Evolutionary conservation across 169 alveolate species (phyloP), one percentile per base, ranked within the genome.

Genomic region (Plasmodium inui): DNA sequence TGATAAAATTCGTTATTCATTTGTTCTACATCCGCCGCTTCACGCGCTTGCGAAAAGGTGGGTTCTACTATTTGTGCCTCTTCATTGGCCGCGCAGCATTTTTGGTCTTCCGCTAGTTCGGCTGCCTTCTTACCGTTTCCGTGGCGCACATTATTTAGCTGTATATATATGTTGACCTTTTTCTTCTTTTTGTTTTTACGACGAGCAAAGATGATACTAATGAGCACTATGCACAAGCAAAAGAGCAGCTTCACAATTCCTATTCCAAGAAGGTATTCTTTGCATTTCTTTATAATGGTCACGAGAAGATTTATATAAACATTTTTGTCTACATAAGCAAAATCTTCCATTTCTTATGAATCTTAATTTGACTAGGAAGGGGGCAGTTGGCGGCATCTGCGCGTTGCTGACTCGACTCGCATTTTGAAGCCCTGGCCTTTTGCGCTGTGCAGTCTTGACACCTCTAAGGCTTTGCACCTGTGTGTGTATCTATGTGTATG

Each of bases 291-390:
- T 53, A 86, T 34, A 86, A 86, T 37, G 46, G 71, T 12, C 55
- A 86, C 30, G 9, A 74, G 44, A 50, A 86, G 57, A 86, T 86
- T 86, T 86, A 86, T 74, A 46, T 86, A 86, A n/a, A 86, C 93
- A 86, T 86, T 86, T 86, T 86, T 86, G 81, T 86, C 93, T 30
- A 86, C 44, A 86, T 86, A 86, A 8, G 85, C 86, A 55, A 86
- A 86, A 86, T 86, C 85, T 86, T 86, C 93, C 93, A 86, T 86
- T 76, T 86, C 93, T 86, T 86, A 55, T 37, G 55, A 76, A 76
- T 74, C 26, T 78, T 46, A 84, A 30, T 30, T 57, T 57, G 26
- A 57, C 67, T 50, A 14, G n/a, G 61, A 19, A 26, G 32, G 76
- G 76, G 76, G 30, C 7, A 50, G 19, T 67, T 19, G 30, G 76